phyloP scores from a whole-genome alignment of 2,329 filamentous ascomycete genomes.

The Chrysoporthe austroafricana region DNA sequence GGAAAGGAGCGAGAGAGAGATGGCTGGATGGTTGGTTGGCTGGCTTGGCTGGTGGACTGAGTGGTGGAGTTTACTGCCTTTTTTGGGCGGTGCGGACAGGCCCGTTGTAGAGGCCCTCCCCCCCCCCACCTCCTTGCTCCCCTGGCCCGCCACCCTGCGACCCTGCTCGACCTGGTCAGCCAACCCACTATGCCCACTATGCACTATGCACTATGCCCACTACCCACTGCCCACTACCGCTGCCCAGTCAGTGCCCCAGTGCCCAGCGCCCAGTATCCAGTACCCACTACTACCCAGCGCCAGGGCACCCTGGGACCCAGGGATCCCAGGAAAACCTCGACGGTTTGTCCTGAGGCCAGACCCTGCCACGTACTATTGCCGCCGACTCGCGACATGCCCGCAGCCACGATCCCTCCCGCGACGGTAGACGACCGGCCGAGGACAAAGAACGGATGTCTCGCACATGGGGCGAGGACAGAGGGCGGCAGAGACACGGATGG shows the following conservation, averaged over 20 bases:
- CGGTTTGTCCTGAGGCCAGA: neutral
- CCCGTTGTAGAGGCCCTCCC: neutral
- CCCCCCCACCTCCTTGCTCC: neutral
- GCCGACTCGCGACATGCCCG: no score
- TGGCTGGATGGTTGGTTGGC: neutral
- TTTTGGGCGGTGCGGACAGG: neutral
- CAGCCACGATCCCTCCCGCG: neutral
- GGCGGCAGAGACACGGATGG: neutral
- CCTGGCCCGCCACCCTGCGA: neutral
- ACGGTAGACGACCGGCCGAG: neutral
- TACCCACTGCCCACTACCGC: no score
- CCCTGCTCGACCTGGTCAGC: no score
- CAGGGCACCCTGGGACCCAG: no score
- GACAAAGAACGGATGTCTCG: neutral
- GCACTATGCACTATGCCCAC: no score
- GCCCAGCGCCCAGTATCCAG: no score
- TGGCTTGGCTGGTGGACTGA: neutral
- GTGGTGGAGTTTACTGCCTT: constrained; percentile 7
- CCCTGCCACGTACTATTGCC: neutral
- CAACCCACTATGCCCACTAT: no score
- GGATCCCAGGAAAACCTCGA: neutral
- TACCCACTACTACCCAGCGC: no score
- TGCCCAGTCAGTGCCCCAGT: no score
- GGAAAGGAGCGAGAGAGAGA: neutral
- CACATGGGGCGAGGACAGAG: neutral